Evolutionary conservation across 345 rosid species (phyloP), one percentile per base, ranked within the genome.

Genomic region (Salix dunnii): DNA sequence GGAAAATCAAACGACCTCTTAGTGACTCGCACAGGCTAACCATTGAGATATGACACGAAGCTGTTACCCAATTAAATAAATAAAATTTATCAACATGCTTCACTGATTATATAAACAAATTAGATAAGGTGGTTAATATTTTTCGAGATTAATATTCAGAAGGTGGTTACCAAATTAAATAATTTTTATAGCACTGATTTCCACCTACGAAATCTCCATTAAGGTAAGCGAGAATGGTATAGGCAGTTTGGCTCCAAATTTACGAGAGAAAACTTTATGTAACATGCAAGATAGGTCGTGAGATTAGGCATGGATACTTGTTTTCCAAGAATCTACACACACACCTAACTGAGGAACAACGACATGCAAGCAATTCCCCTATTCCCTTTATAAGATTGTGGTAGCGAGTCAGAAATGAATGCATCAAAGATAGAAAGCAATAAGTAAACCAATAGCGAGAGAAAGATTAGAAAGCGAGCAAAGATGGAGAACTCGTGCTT

Each of bases 311-410:
- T 30, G 53, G n/a, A 87, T 83, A 80, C 90, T 86, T 87, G 83
- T 67, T 78, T 72, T 77, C 67, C 60, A 90, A 90, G 96, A 79
- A 78, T 90, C 72, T 75, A 68, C 79, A 78, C 80, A 69, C 82
- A 67, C 89, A 90, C 91, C 88, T 87, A 88, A 85, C 89, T 31
- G 5, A 13, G 18, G 21, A 75, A 88, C 87, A 93, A 89, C 83
- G 94, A 93, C 97, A 72, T 84, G 66, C 77, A 79, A 88, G 82
- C 91, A 75, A 78, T 66, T 71, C 49, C 30, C 83, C 64, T 40
- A 27, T 75, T 27, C 49, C 81, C 84, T 85, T 85, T 90, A 90
- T 84, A 88, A 87, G 84, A 77, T 70, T 79, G 81, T 74, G 79
- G 73, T 85, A 76, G 83, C 82, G 27, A 51, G 89, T 85, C 91